These are phyloP conservation scores for Kodamaea kaohsiungensis DNA, from an alignment of 805 yeast genomes.

Conservation along the genomic window DNA sequence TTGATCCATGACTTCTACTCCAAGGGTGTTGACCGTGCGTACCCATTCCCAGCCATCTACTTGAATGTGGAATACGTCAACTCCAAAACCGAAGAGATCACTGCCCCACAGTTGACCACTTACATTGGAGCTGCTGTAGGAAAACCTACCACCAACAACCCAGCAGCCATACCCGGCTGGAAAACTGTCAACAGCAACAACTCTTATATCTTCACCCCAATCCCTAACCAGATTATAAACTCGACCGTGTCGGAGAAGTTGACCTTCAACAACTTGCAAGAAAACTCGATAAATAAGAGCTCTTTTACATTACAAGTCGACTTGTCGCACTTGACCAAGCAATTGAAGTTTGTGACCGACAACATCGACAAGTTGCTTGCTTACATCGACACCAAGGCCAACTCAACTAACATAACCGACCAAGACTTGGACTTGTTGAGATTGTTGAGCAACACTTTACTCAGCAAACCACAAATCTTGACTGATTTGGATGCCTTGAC, in stretches of 20 bases:
- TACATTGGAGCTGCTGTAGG: conserved; percentile 80
- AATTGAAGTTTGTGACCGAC: conserved; percentile 46
- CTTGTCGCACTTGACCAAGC: conserved; percentile 46
- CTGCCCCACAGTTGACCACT: conserved; percentile 60
- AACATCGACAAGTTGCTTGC: conserved; percentile 51
- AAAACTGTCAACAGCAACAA: conserved; percentile 31
- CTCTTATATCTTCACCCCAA: conserved; percentile 70
- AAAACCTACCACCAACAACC: conserved; percentile 38
- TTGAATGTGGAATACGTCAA: conserved; percentile 65
- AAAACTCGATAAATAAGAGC: conserved; percentile 31
- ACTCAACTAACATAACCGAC: conserved; percentile 41
- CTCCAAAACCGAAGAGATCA: conserved; percentile 45
- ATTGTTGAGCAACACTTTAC: conserved; percentile 58
- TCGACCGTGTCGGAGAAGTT: conserved; percentile 54
- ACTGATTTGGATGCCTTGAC: conserved; percentile 54
- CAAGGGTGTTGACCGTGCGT: conserved; percentile 66
- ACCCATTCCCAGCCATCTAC: conserved; percentile 77
- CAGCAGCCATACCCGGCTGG: conserved; percentile 39
- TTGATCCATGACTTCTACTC: conserved; percentile 79
- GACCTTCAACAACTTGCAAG: conserved; percentile 50
- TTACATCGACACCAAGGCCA: conserved; percentile 44
- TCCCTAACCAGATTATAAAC: conserved; percentile 64
- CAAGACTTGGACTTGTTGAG: conserved; percentile 65
- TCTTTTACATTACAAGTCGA: conserved; percentile 30
- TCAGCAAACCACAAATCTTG: conserved; percentile 51